Evolutionary conservation across 176 grass and related monocot genomes (phyloP), one percentile per base, ranked within the genome.

Genomic region (Olyra latifolia): DNA sequence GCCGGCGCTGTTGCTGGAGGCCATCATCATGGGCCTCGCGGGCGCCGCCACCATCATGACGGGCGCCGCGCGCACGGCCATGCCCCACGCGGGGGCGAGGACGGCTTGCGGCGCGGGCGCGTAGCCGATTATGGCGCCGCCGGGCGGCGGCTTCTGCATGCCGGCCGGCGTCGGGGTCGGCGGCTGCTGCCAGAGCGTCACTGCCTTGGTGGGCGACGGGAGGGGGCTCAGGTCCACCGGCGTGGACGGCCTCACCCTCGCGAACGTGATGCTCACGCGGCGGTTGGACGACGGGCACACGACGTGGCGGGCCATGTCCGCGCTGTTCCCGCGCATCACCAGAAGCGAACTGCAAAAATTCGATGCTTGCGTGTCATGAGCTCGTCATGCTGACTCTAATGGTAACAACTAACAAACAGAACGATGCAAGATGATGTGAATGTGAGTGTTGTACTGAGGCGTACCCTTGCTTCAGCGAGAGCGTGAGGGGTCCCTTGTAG

Each of bases 291-390:
- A 99, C 6, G 88, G 89, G 72, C 93, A 99, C 44, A 99, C 89
- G 2, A 99, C 97, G 11, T 99, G 92, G 66, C 93, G 89, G 0
- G 97, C 97, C 91, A 95, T 96, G 79, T 99, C 97, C 9, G 97
- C 93, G 23, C 97, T 99, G 79, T 99, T 99, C 52, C 97, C 97
- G 14, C 97, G 97, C 97, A 99, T 96, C 5, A 99, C 97, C 30
- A 99, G 76, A 23, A 99, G 91, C 4, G 97, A 95, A 56, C 97
- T 99, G 88, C 73, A 53, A 13, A 65, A 2, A 23, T 80, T 54
- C 15, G 47, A 79, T 32, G 48, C 47, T 17, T 12, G 73, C 25
- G 45, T 32, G 65, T 42, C 49, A 20, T 59, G 8, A 57, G 30
- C 10, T 48, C 15, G 48, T 10, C 16, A 3, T 28, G 19, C 24